A percentile compares a stretch with the other conserved stretches of the same genome.
Evolutionary conservation across 2,329 filamentous ascomycete genomes (phyloP).

Genomic region (Bipolaris victoriae): DNA sequence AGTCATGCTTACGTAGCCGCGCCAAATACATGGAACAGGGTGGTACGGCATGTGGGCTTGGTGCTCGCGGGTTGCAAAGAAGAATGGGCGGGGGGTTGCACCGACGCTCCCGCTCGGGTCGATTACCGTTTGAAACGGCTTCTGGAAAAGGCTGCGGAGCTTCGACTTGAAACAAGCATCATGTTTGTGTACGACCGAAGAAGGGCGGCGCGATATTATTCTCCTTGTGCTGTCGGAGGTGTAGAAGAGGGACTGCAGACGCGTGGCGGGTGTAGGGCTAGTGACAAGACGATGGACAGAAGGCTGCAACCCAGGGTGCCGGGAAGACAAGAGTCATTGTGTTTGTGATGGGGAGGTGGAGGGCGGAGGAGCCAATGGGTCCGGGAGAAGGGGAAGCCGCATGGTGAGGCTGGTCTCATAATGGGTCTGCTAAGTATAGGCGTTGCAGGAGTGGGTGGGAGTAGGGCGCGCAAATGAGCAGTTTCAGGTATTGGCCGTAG

Average conservation of each 20-base stretch:
- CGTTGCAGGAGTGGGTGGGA: conserved; percentile 48
- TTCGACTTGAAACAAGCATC: conserved; percentile 21
- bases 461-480: conserved; percentile 36
- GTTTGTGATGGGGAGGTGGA: conserved; percentile 15
- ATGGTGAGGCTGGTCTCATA: conserved; percentile 26
- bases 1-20: conserved; percentile 8
- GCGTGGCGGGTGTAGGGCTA: conserved; percentile 4
- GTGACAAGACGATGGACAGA: conserved; percentile 5
- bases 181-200: conserved; percentile 5
- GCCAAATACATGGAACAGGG: conserved; percentile 8
- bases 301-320: not conserved
- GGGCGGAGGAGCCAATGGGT: conserved; percentile 32
- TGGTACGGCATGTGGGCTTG: conserved; percentile 12
- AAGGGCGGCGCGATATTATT: not conserved
- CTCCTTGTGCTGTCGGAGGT: not conserved
- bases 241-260: not conserved
- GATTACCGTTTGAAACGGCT: conserved; percentile 29
- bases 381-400: conserved; percentile 35
- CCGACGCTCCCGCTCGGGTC: conserved; percentile 1
- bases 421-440: conserved; percentile 44
- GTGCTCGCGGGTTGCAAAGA: not conserved
- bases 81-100: not conserved
- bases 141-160: conserved; percentile 28
- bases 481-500: conserved; percentile 44
- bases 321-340: not conserved